These are phyloP conservation scores for Penicillium sp. DNA, from an alignment of 2,329 filamentous ascomycete genomes.

Conservation along the genomic window DNA sequence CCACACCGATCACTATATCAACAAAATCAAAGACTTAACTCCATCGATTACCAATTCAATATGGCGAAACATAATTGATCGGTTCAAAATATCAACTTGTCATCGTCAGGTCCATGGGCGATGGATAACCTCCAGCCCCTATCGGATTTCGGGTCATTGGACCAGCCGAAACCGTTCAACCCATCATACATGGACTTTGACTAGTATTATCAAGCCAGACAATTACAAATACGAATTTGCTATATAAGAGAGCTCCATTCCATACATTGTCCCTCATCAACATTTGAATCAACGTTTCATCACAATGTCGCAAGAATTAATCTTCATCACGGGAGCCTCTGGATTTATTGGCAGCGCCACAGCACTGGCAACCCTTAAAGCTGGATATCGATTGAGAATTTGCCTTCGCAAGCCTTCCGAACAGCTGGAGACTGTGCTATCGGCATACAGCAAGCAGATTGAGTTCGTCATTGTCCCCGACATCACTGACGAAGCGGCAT, in stretches of 20 bases:
- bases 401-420: constrained; percentile 19
- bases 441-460: constrained; percentile 13
- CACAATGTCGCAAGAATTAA: constrained; percentile 15
- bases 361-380: constrained; percentile 20
- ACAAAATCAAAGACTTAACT: neutral
- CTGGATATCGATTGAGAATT: constrained; percentile 25
- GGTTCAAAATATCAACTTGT: neutral
- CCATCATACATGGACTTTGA: neutral
- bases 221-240: neutral
- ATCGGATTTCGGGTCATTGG: neutral
- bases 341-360: constrained; percentile 29
- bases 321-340: constrained; percentile 30
- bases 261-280: neutral
- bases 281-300: constrained; percentile 16
- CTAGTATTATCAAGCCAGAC: neutral
- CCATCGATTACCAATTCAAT: neutral
- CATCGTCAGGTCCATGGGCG: no score
- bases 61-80: neutral
- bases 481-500: constrained; percentile 18
- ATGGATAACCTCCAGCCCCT: neutral
- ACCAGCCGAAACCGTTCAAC: neutral
- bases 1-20: neutral
- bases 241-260: neutral
- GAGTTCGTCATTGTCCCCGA: constrained; percentile 25
- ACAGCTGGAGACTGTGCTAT: constrained; percentile 12